Conservation (phyloP, 2,329 filamentous ascomycete genomes). For the Epichloe hybrida region DNA sequence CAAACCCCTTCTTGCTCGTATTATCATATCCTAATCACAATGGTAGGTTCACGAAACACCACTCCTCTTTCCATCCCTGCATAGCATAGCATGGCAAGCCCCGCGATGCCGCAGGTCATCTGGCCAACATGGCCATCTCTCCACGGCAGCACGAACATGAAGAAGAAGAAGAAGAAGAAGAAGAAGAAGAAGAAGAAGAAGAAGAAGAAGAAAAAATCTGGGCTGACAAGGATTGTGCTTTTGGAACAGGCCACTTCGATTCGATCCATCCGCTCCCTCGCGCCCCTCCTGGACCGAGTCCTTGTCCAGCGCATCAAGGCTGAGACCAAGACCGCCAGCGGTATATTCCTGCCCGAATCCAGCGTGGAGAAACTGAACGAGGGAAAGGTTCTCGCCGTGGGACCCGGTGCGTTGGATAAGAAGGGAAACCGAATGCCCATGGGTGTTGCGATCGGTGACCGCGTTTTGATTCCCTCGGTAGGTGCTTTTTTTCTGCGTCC, state of each 20-base stretch:
- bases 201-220: not conserved
- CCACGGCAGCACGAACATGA: not conserved
- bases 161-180: not conserved
- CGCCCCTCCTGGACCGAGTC: constrained; percentile 92
- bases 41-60: constrained; percentile 10
- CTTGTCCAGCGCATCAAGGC: constrained; percentile 97
- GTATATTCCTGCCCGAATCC: constrained; percentile 95
- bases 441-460: constrained; percentile 73
- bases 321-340: constrained; percentile 87
- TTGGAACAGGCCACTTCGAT: constrained; percentile 51
- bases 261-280: constrained; percentile 90
- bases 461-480: constrained; percentile 91
- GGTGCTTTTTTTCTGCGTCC: constrained; percentile 14
- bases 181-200: not conserved
- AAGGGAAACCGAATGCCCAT: constrained; percentile 79
- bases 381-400: constrained; percentile 89
- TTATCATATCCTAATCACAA: constrained; percentile 13
- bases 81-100: not conserved
- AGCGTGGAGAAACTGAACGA: constrained; percentile 98
- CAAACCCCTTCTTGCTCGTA: not conserved
- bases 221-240: no score
- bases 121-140: not conserved
- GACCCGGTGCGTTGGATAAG: constrained; percentile 75
- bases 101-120: not conserved
- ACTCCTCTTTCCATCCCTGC: not conserved